Evolutionary conservation across 2,329 filamentous ascomycete genomes (phyloP).

Genomic region (Nemania sp.): DNA sequence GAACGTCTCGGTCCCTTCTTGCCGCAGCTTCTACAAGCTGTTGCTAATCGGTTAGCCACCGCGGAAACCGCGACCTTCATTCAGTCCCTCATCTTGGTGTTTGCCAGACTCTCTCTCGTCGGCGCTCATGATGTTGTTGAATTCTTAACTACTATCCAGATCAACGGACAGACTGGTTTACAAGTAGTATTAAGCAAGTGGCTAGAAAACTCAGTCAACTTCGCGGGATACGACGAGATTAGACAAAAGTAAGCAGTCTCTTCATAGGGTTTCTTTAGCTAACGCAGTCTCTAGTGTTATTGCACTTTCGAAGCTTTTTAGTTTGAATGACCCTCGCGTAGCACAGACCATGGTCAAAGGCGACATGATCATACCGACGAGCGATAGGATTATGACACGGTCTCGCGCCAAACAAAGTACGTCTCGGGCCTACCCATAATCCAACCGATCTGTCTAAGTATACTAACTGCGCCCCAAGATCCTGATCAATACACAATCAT

Average conservation of each 20-base stretch:
- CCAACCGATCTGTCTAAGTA: constrained; percentile 20
- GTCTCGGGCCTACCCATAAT: constrained; percentile 33
- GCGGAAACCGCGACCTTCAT: constrained; percentile 89
- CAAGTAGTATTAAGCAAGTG: constrained; percentile 91
- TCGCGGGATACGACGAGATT: constrained; percentile 98
- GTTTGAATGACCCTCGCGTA: constrained; percentile 79
- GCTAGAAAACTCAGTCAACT: constrained; percentile 95
- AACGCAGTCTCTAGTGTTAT: constrained; percentile 68
- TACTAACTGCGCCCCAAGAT: constrained; percentile 53
- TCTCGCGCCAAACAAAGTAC: constrained; percentile 83
- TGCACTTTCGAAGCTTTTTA: constrained; percentile 88
- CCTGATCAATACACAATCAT: constrained; percentile 90
- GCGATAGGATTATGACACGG: constrained; percentile 88
- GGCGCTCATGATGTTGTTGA: constrained; percentile 88
- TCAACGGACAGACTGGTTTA: constrained; percentile 79
- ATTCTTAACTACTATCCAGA: constrained; percentile 83
- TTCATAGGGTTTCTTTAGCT: constrained; percentile 30
- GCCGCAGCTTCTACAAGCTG: constrained; percentile 83
- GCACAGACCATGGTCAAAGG: constrained; percentile 84
- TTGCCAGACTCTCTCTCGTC: constrained; percentile 83
- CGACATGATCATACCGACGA: constrained; percentile 80
- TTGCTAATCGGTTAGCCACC: constrained; percentile 80
- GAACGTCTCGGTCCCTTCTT: constrained; percentile 90
- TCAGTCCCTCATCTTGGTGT: constrained; percentile 92
- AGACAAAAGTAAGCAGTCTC: constrained; percentile 79